Conservation (phyloP, 441 rosid genomes). For the Arabidopsis lyrata region DNA sequence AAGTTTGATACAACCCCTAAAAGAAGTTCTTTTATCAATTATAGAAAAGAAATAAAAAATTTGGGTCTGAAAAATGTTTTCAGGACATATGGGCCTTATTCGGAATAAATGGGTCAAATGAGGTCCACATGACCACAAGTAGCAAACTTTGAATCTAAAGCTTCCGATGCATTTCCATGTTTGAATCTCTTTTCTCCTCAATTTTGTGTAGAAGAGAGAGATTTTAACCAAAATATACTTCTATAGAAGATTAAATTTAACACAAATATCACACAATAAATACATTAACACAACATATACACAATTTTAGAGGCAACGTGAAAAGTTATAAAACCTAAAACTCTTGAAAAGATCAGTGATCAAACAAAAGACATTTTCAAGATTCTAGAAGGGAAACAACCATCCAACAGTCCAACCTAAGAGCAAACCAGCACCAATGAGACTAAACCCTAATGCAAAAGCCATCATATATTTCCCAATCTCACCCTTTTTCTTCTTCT, state of each 20-base stretch:
- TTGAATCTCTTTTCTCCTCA: background rate
- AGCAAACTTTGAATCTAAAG: background rate
- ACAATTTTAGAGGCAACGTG: conserved; percentile 7
- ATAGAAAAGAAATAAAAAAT: background rate
- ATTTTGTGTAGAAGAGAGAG: conserved; percentile 1
- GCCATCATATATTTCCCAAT: conserved; percentile 52
- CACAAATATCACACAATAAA: conserved; percentile 15
- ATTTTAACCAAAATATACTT: conserved; percentile 7
- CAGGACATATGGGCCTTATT: background rate
- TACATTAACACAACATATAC: conserved; percentile 19
- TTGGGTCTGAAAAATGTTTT: background rate
- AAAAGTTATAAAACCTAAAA: conserved; percentile 14
- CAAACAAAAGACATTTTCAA: conserved; percentile 23
- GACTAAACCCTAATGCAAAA: conserved; percentile 77
- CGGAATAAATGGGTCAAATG: background rate
- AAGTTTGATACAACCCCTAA: too few species aligned
- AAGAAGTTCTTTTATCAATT: background rate
- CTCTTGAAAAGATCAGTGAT: conserved; percentile 17
- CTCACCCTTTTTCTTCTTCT: conserved; percentile 43
- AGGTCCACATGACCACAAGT: background rate
- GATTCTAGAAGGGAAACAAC: conserved; percentile 66
- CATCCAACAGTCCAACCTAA: conserved; percentile 96
- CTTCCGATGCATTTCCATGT: conserved; percentile 13
- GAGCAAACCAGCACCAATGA: conserved; percentile 88
- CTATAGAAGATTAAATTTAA: background rate